phyloP scores from a whole-genome alignment of 129 eudicot genomes.

The Pulicaria dysenterica region DNA sequence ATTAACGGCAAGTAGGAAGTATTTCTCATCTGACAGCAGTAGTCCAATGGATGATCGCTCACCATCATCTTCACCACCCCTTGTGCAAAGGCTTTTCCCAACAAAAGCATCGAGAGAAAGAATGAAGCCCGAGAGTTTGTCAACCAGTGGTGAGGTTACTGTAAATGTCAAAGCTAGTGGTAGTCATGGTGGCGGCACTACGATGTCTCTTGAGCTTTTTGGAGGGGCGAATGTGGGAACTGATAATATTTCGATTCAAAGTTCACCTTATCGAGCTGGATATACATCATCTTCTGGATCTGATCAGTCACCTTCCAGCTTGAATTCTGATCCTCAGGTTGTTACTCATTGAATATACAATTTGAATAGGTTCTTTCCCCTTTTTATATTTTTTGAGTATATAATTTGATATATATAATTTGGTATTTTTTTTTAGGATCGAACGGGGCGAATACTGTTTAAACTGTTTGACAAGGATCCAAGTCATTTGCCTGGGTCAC shows the following conservation, averaged over 20 bases:
- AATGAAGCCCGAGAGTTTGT: constrained; percentile 53
- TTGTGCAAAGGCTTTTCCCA: constrained; percentile 72
- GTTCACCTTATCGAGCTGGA: constrained; percentile 69
- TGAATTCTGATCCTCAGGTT: constrained; percentile 89
- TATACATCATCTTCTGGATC: constrained; percentile 84
- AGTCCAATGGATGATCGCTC: constrained; percentile 73
- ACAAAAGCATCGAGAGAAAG: constrained; percentile 49
- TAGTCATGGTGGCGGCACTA: constrained; percentile 32
- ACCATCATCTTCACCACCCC: constrained; percentile 83
- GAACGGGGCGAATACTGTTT: constrained; percentile 75
- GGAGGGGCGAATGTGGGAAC: constrained; percentile 42
- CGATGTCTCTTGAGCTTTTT: constrained; percentile 78
- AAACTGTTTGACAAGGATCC: constrained; percentile 93
- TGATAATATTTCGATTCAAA: constrained; percentile 57
- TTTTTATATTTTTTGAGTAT: background rate
- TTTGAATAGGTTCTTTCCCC: background rate
- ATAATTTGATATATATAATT: background rate
- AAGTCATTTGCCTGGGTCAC: constrained; percentile 77
- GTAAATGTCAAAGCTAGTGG: constrained; percentile 47
- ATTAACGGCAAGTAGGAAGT: constrained; percentile 53
- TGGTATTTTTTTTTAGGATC: constrained; percentile 49
- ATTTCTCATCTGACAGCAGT: constrained; percentile 83
- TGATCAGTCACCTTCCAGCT: constrained; percentile 87
- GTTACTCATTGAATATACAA: background rate
- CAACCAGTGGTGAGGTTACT: constrained; percentile 46